These are phyloP conservation scores for Cylindrodendrum hubeiense DNA, from an alignment of 2,329 filamentous ascomycete species.

Conservation along the genomic window DNA sequence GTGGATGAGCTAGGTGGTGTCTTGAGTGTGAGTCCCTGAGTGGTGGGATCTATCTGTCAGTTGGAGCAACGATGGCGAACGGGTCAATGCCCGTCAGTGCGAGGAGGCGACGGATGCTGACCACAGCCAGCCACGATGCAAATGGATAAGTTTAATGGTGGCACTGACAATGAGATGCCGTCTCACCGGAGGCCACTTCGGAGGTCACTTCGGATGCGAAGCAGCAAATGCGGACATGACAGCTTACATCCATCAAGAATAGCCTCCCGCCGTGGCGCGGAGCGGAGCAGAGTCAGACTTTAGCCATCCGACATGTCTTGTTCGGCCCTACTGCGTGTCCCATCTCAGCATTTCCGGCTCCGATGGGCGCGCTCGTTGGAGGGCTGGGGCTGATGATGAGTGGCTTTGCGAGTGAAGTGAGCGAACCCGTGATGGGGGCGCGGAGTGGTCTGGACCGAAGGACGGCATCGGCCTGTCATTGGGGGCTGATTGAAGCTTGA, in stretches of 20 bases:
- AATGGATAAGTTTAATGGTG: neutral
- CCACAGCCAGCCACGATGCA: neutral
- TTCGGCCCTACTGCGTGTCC: neutral
- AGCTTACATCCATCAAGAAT: neutral
- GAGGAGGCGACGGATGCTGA: neutral
- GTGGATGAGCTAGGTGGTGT: neutral
- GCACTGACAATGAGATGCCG: neutral
- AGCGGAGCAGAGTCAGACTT: neutral
- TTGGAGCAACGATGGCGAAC: neutral
- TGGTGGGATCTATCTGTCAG: neutral
- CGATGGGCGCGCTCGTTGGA: too few relatives aligned
- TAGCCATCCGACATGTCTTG: neutral
- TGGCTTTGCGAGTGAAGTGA: neutral
- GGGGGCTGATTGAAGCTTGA: neutral
- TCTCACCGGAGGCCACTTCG: neutral
- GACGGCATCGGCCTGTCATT: neutral
- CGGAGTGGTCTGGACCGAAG: neutral
- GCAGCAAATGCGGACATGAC: too few relatives aligned
- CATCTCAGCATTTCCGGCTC: too few relatives aligned
- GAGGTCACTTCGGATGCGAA: neutral
- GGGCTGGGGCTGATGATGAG: conserved; percentile 1
- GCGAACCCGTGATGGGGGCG: neutral
- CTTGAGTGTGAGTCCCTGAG: neutral
- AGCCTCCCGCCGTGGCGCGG: neutral
- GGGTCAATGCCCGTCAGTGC: neutral